These are phyloP conservation scores for Conidiobolus incongruus DNA, from an alignment of 371 early-diverging fungal genomes.

Conservation along the genomic window DNA sequence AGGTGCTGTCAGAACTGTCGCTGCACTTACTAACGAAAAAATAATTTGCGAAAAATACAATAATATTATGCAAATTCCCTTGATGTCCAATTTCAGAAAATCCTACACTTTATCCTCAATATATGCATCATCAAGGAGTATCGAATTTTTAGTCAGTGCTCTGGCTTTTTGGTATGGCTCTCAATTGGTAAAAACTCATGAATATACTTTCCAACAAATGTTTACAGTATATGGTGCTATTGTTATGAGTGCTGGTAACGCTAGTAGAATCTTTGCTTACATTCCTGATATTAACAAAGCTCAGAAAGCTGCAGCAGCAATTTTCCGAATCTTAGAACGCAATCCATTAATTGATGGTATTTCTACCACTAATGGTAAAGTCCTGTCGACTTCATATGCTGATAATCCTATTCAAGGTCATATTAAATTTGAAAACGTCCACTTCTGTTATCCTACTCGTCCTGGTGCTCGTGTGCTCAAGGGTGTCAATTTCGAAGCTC, in stretches of 20 bases:
- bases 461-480: conserved; percentile 49
- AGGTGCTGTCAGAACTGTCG: conserved; percentile 68
- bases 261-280: conserved; percentile 5
- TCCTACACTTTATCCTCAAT: conserved; percentile 26
- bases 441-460: conserved; percentile 70
- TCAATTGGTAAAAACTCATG: conserved; percentile 13
- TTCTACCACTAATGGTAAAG: conserved; percentile 10
- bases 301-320: conserved; percentile 47
- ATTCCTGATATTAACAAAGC: conserved; percentile 16
- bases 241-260: conserved; percentile 1
- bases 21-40: conserved; percentile 50
- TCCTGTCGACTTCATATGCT: neutral
- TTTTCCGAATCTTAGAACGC: conserved; percentile 31
- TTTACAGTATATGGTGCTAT: conserved; percentile 7
- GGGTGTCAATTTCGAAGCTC: conserved; percentile 31
- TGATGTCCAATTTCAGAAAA: conserved; percentile 22
- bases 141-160: conserved; percentile 29
- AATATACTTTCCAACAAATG: conserved; percentile 6
- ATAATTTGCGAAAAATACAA: conserved; percentile 27
- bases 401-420: conserved; percentile 21
- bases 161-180: conserved; percentile 31
- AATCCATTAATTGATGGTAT: conserved; percentile 21
- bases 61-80: conserved; percentile 28
- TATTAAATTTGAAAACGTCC: conserved; percentile 25
- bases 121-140: conserved; percentile 33